These are phyloP conservation scores for Tremella fuciformis DNA, from an alignment of 768 basidiomycete species.

Conservation along the genomic window DNA sequence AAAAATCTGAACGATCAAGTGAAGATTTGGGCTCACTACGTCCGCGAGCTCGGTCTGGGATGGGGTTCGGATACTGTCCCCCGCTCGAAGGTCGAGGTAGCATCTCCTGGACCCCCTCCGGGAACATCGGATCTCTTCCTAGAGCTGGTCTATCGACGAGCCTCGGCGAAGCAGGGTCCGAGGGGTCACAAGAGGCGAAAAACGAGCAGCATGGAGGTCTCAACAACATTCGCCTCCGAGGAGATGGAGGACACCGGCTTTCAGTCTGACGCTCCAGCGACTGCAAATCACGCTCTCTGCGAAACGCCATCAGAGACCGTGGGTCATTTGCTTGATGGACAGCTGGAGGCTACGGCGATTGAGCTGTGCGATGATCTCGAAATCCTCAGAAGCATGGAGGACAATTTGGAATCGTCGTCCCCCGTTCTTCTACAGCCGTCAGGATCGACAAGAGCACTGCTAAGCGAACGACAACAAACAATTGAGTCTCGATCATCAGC, in stretches of 20 bases:
- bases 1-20: constrained; percentile 35
- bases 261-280: neutral
- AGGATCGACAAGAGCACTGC: constrained; percentile 1
- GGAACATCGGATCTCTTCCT: constrained; percentile 41
- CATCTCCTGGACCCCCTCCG: neutral
- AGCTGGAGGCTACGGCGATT: too few relatives aligned
- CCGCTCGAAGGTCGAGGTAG: constrained; percentile 8
- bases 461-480: neutral
- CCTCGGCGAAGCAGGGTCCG: constrained; percentile 11
- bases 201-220: neutral
- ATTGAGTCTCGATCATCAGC: neutral
- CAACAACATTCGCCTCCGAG: constrained; percentile 6
- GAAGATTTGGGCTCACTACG: constrained; percentile 38
- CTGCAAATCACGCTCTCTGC: too few relatives aligned
- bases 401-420: neutral
- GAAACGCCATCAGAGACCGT: too few relatives aligned
- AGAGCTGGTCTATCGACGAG: constrained; percentile 48
- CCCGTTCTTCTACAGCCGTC: constrained; percentile 6
- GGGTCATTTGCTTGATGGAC: too few relatives aligned
- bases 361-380: too few relatives aligned
- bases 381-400: too few relatives aligned
- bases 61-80: neutral
- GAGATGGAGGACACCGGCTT: constrained; percentile 8
- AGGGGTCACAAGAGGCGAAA: constrained; percentile 16
- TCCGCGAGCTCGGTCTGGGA: constrained; percentile 43